phyloP scores from a whole-genome alignment of 1,284 basidiomycete species.

The Malassezia japonica region DNA sequence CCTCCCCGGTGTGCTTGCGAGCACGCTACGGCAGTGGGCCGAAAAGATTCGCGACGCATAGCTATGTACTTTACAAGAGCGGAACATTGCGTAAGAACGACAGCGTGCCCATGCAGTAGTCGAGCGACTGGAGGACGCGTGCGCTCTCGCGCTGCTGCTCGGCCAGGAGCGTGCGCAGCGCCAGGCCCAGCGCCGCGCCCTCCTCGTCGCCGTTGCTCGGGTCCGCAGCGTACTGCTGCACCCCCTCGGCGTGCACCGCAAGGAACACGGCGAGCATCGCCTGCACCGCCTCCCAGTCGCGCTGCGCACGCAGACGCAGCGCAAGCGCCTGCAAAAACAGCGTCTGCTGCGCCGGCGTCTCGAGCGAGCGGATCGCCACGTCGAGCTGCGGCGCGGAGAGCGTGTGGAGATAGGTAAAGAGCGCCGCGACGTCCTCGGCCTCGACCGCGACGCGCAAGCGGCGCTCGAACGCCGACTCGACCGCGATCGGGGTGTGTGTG shows the following conservation, averaged over 20 bases:
- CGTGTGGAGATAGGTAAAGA: conserved; percentile 77
- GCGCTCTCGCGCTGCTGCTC: conserved; percentile 27
- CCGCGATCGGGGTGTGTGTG: not conserved
- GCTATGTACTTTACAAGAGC: conserved; percentile 11
- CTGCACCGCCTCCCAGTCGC: conserved; percentile 92
- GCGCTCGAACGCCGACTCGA: conserved; percentile 31
- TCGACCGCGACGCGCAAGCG: conserved; percentile 23
- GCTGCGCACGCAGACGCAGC: conserved; percentile 63
- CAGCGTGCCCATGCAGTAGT: conserved; percentile 41
- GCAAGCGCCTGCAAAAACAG: conserved; percentile 68
- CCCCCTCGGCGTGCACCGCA: conserved; percentile 72
- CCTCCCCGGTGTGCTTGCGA: conserved; percentile 80
- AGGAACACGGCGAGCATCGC: conserved; percentile 76
- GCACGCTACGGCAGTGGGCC: conserved; percentile 74
- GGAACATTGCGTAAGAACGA: conserved; percentile 40
- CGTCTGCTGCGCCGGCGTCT: conserved; percentile 59
- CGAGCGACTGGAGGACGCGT: conserved; percentile 31
- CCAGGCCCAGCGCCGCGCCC: conserved; percentile 53
- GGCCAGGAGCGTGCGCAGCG: conserved; percentile 24
- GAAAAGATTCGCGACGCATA: conserved; percentile 43
- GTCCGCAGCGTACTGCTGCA: conserved; percentile 53
- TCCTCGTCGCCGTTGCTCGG: not conserved
- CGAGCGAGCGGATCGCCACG: conserved; percentile 69
- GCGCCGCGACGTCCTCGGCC: conserved; percentile 42
- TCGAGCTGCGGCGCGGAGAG: conserved; percentile 84